phyloP scores from a whole-genome alignment of 176 grass and related monocot genomes.

The Sorghum bicolor region DNA sequence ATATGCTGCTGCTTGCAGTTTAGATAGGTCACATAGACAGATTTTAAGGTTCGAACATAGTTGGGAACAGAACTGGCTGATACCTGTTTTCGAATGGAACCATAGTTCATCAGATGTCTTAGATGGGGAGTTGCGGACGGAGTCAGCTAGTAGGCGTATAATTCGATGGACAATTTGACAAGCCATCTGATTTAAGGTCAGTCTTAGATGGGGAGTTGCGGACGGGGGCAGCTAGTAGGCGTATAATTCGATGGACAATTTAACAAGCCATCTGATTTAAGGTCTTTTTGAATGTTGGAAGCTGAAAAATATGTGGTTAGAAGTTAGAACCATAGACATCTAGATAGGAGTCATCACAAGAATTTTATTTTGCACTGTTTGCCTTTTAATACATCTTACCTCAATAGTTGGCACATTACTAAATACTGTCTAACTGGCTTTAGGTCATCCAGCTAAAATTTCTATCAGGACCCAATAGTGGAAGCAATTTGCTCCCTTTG shows the following conservation, averaged over 20 bases:
- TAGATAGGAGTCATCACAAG: background rate
- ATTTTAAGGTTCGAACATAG: conserved; percentile 7
- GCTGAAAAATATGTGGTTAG: background rate
- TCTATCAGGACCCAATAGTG: background rate
- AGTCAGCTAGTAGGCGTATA: background rate
- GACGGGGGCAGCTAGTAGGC: background rate
- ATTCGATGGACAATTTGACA: background rate
- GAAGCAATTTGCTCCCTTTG: background rate
- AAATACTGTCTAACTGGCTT: background rate
- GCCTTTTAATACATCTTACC: background rate
- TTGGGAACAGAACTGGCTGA: background rate
- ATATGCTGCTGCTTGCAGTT: background rate
- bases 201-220: background rate
- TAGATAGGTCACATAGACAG: background rate
- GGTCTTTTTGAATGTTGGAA: background rate
- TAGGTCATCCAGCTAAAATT: background rate
- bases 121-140: background rate
- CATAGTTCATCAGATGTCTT: background rate
- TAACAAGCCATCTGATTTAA: background rate
- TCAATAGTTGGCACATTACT: background rate
- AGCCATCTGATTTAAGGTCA: too few relatives aligned
- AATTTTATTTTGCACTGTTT: background rate
- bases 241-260: background rate
- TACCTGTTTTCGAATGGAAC: background rate
- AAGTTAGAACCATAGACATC: background rate